Evolutionary conservation across 129 eudicot genomes (phyloP), one percentile per base, ranked within the genome.

Genomic region (Helichrysum umbraculigerum): DNA sequence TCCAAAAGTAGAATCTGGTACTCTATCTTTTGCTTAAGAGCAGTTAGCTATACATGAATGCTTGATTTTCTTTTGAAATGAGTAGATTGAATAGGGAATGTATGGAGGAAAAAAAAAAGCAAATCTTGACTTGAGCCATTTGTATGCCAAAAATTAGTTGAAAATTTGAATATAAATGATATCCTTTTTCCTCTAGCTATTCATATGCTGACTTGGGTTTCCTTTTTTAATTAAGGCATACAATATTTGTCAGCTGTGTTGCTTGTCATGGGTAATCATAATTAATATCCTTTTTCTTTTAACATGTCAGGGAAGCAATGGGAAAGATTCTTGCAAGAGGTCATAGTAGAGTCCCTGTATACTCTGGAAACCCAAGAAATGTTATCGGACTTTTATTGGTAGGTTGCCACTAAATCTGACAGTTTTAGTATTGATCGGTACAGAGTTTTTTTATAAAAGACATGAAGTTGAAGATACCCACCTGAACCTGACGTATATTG

Each of bases 341-440:
- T 76, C 98, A 93, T 79, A 93, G 98, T 75, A 88, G 98, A 80
- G 98, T 93, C 37, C 98, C 98, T 78, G 98, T 93, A 34, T 93
- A 93, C 80, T 85, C 97, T 62, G 98, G 98, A 57, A 90, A 85
- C 75, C 97, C 98, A 35, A 90, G 86, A 75, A 93, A 93, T 78
- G 57, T 93, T 54, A 93, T 90, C 72, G 98, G 98, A 52, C 98
- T 93, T 82, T 74, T 93, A 79, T 70, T 93, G 93, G 98, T 93
- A 75, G 32, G 87, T 69, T 74, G 16, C 39, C 54, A 39, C 54
- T 35, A 65, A 63, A 65, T 50, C 6, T 50, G 20, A 34, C 63
- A 76, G 8, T 65, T 51, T 34, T 42, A 29, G 52, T 44, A 2
- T 14, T 44, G 47, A 44, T 44, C 11, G 3, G 51, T 42, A 39